Evolutionary conservation across 2,329 filamentous ascomycete species (phyloP).

Genomic region (Exophiala oligosperma): DNA sequence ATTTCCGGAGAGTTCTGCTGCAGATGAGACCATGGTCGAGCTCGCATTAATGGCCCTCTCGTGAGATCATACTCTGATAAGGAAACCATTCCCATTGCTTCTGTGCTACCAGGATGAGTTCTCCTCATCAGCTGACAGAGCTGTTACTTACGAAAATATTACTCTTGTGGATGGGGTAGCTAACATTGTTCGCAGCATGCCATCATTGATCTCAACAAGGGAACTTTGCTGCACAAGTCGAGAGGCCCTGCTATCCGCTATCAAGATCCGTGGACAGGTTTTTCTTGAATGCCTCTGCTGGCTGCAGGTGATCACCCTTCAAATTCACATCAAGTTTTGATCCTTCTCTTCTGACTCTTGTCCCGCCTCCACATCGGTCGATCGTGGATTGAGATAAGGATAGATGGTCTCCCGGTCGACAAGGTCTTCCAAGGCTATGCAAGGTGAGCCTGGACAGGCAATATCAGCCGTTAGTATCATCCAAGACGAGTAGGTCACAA

Average conservation of each 20-base stretch:
- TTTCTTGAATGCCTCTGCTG: constrained; percentile 7
- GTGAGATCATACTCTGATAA: neutral
- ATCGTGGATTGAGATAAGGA: too few species aligned
- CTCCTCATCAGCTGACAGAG: constrained; percentile 13
- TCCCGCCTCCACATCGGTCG: neutral
- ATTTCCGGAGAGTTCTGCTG: constrained; percentile 11
- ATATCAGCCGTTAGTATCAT: too few species aligned
- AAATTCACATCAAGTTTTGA: neutral
- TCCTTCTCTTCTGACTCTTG: neutral
- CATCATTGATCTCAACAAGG: constrained; percentile 13
- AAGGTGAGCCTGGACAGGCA: too few species aligned
- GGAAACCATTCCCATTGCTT: constrained; percentile 12
- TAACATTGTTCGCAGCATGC: constrained; percentile 12
- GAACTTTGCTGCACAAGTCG: constrained; percentile 9
- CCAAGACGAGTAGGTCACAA: too few species aligned
- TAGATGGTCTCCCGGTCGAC: too few species aligned
- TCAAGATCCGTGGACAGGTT: constrained; percentile 22
- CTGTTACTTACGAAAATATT: constrained; percentile 6
- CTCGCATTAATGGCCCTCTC: constrained; percentile 8
- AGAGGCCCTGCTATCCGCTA: constrained; percentile 12
- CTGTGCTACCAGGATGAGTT: constrained; percentile 21
- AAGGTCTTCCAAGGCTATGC: too few species aligned
- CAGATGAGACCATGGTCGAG: constrained; percentile 19
- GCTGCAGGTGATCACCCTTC: neutral
- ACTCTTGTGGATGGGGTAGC: neutral